These are phyloP conservation scores for Penicillium cosmopolitanum DNA, from an alignment of 495 filamentous ascomycete species.

Conservation along the genomic window DNA sequence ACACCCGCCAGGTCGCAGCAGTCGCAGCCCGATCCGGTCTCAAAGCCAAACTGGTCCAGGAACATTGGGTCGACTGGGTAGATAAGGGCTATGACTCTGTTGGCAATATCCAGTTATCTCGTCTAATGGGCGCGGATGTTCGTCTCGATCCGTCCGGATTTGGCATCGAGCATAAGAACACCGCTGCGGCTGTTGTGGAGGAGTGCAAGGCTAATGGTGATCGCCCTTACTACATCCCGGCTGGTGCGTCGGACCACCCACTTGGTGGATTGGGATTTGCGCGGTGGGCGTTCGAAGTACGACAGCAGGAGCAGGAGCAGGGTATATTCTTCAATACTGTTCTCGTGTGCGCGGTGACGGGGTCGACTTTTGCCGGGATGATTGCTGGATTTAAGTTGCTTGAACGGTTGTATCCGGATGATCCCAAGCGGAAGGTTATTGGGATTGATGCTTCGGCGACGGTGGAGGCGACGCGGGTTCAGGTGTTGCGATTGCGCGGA, in stretches of 20 bases:
- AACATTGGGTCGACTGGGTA: slow-evolving; percentile 63
- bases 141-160: slow-evolving; percentile 53
- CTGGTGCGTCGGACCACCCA: slow-evolving; percentile 67
- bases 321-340: slow-evolving; percentile 63
- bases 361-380: slow-evolving; percentile 65
- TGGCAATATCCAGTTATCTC: slow-evolving; percentile 65
- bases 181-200: slow-evolving; percentile 48
- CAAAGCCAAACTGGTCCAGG: slow-evolving; percentile 59
- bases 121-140: slow-evolving; percentile 63
- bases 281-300: slow-evolving; percentile 65
- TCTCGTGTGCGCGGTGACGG: slow-evolving; percentile 65
- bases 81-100: slow-evolving; percentile 56
- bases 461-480: slow-evolving; percentile 54
- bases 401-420: slow-evolving; percentile 43
- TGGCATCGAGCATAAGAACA: slow-evolving; percentile 63
- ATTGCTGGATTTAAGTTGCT: slow-evolving; percentile 64
- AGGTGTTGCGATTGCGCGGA: slow-evolving; percentile 64
- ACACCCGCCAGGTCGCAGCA: slow-evolving; percentile 65
- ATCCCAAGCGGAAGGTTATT: slow-evolving; percentile 52
- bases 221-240: slow-evolving; percentile 67
- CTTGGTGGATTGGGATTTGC: slow-evolving; percentile 67
- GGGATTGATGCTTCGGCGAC: slow-evolving; percentile 68
- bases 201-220: slow-evolving; percentile 49
- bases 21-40: slow-evolving; percentile 56
- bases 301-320: slow-evolving; percentile 57